These are phyloP conservation scores for Hymenoscyphus occultus DNA, from an alignment of 2,329 filamentous ascomycete genomes.

Conservation along the genomic window DNA sequence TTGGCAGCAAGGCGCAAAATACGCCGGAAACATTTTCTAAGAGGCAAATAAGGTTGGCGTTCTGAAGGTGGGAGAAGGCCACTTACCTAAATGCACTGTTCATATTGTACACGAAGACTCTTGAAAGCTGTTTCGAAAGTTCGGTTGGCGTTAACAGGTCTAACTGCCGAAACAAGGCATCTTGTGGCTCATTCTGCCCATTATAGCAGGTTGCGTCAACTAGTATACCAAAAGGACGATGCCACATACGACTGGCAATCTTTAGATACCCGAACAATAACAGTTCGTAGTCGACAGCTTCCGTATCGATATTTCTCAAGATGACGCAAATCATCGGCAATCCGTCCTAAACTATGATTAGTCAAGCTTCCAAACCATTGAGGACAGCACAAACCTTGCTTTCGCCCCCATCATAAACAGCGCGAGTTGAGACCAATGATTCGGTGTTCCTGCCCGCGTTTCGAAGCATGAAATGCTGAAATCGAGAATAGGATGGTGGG, in stretches of 20 bases:
- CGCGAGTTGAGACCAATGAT: constrained; percentile 60
- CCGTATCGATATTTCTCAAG: constrained; percentile 63
- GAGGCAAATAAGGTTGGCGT: not conserved
- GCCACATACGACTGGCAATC: constrained; percentile 69
- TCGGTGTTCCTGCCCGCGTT: constrained; percentile 65
- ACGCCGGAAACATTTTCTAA: constrained; percentile 61
- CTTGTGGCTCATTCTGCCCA: constrained; percentile 63
- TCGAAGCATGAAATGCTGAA: constrained; percentile 70
- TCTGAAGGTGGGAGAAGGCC: constrained; percentile 23
- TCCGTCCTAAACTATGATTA: constrained; percentile 50
- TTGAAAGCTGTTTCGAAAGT: constrained; percentile 54
- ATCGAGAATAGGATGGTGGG: constrained; percentile 63
- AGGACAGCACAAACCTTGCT: constrained; percentile 50
- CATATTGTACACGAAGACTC: constrained; percentile 71
- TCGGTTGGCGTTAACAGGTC: constrained; percentile 62
- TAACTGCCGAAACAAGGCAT: constrained; percentile 62
- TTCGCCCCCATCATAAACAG: constrained; percentile 69
- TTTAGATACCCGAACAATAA: constrained; percentile 67
- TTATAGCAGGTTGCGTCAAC: constrained; percentile 70
- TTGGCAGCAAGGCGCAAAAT: constrained; percentile 60
- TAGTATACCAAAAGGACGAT: constrained; percentile 64
- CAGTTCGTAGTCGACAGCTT: constrained; percentile 63
- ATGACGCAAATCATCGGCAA: constrained; percentile 68
- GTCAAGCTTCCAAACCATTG: not conserved
- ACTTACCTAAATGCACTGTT: constrained; percentile 66